phyloP scores from a whole-genome alignment of 768 basidiomycete species.

The Russula olivacea region DNA sequence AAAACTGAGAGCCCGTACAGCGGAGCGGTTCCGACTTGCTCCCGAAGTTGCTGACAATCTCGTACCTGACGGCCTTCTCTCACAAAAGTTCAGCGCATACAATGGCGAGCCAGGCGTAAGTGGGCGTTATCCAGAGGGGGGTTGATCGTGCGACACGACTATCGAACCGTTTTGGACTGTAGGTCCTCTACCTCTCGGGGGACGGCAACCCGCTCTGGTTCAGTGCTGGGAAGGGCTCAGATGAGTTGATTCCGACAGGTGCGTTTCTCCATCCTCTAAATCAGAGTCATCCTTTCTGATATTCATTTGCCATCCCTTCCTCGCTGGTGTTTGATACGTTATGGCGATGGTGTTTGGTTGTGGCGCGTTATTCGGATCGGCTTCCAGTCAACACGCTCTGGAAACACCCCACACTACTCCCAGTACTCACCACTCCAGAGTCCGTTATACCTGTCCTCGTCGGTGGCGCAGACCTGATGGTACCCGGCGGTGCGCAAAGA shows the following conservation, averaged over 20 bases:
- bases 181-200: conserved; percentile 60
- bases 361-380: neutral
- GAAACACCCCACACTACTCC: conserved; percentile 64
- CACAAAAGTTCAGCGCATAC: conserved; percentile 63
- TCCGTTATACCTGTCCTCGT: conserved; percentile 65
- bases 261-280: conserved; percentile 1
- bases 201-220: conserved; percentile 79
- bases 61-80: conserved; percentile 68
- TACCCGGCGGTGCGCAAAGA: conserved; percentile 65
- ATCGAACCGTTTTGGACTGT: neutral
- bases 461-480: conserved; percentile 85
- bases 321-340: neutral
- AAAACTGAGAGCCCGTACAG: conserved; percentile 58
- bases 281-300: neutral
- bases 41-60: conserved; percentile 60
- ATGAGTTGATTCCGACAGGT: conserved; percentile 70
- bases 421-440: conserved; percentile 63
- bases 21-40: conserved; percentile 41
- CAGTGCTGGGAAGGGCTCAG: conserved; percentile 57
- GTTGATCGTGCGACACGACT: neutral
- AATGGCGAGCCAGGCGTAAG: conserved; percentile 60
- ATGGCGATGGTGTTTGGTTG: neutral
- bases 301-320: neutral
- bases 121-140: conserved; percentile 2
- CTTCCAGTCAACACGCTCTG: conserved; percentile 67